Base-by-base conservation (phyloP, 345 rosid species). In the Limnanthes douglasii region DNA sequence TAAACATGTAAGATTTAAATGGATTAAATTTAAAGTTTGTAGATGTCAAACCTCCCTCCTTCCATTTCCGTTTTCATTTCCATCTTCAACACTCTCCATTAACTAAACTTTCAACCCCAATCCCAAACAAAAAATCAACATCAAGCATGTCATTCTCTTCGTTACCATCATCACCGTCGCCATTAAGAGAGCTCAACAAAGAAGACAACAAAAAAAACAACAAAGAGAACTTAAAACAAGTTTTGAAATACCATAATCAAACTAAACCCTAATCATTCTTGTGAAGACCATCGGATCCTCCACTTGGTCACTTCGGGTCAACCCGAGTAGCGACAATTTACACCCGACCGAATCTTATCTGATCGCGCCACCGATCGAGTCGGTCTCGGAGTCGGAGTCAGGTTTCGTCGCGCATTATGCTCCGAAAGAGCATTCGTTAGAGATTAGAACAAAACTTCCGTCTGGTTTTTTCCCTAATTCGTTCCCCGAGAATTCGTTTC, bases 281-380 rank as follows among this genome's bases (percentile, higher is more conserved):
- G 96, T 29, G 96, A 85, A 85, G 53, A 51, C 90, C 10, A 54
- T 73, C 42, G 85, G 85, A 0, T 32, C 26, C 36, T 85, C 96
- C 48, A 85, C 88, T 4, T 85, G 96, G 93, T 75, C 96, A 1
- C 93, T 85, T 50, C 76, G 93, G 45, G 93, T 73, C 39, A 85
- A 85, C 69, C 96, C 96, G 35, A 80, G 96, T 51, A 85, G 96
- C 56, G 96, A 93, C 20, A 85, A 85, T 53, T 42, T 85, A 16
- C 93, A 80, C 59, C 96, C 93, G 8, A 73, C 90, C 2, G 93
- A 85, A 35, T 60, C 90, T 13, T 85, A 85, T 42, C 50, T 85
- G 24, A 73, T 85, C 18, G 46, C 85, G 37, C 90, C 96, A 0
- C 68, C 68, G 2, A 50, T 85, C 18, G 48, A 53, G 5, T 62